phyloP scores from a whole-genome alignment of 345 rosid genomes.

The Aegle marmelos region DNA sequence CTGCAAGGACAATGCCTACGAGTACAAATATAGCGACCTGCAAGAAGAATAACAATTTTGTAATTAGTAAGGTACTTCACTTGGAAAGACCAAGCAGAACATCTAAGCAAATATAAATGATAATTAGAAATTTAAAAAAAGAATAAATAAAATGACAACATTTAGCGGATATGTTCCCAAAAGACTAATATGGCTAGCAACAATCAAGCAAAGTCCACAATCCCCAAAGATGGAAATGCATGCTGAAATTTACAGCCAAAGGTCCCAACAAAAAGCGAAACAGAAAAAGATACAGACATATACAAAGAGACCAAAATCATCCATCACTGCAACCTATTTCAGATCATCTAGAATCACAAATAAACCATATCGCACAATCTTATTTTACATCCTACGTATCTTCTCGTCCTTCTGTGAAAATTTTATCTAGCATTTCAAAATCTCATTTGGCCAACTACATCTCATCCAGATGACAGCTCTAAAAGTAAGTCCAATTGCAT shows the following conservation, averaged over 20 bases:
- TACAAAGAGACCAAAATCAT: neutral
- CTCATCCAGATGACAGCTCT: neutral
- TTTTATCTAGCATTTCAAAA: neutral
- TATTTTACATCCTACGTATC: neutral
- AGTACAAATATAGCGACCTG: constrained; percentile 70
- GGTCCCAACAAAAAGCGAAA: neutral
- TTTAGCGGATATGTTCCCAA: neutral
- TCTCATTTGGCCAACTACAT: neutral
- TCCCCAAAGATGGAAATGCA: neutral
- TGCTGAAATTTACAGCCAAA: neutral
- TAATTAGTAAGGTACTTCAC: neutral
- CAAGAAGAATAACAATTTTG: constrained; percentile 6
- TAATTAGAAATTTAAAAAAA: neutral
- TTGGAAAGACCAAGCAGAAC: neutral
- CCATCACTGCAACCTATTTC: neutral
- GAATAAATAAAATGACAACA: neutral
- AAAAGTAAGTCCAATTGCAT: neutral
- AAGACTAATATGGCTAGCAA: too few species aligned
- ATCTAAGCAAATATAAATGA: neutral
- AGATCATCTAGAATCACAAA: neutral
- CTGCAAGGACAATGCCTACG: constrained; percentile 66
- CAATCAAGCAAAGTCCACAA: too few species aligned
- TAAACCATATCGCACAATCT: neutral
- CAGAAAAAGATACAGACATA: neutral
- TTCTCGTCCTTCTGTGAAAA: neutral